Evolutionary conservation across 1,139 yeast species (phyloP).

Genomic region (Meyerozyma elateridarum): DNA sequence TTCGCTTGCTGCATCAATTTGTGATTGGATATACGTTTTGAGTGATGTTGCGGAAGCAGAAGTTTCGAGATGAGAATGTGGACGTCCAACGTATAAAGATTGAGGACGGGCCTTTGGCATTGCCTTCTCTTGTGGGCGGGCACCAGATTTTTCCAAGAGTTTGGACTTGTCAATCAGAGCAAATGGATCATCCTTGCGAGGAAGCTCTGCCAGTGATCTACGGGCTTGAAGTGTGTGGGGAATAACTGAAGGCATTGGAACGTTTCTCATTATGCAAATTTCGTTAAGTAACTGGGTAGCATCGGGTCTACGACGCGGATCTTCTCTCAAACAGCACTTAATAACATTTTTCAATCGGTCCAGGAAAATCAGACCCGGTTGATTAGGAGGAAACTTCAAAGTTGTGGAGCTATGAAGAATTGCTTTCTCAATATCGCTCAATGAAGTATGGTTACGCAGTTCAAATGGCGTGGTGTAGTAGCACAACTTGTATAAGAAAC

Average conservation of each 20-base stretch:
- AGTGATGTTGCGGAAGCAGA: conserved; percentile 23
- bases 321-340: conserved; percentile 57
- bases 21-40: conserved; percentile 33
- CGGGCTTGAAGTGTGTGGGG: conserved; percentile 22
- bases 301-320: conserved; percentile 70
- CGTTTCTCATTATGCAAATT: conserved; percentile 53
- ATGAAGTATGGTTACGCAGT: conserved; percentile 40
- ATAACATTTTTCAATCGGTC: conserved; percentile 54
- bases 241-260: conserved; percentile 48
- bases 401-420: conserved; percentile 32
- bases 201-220: not conserved
- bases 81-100: too few species aligned
- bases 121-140: too few species aligned
- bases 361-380: conserved; percentile 36
- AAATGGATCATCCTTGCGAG: conserved; percentile 38
- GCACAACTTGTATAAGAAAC: conserved; percentile 84
- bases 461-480: conserved; percentile 96
- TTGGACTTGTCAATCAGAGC: conserved; percentile 36
- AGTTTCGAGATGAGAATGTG: too few species aligned
- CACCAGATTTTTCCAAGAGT: conserved; percentile 12
- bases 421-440: conserved; percentile 37
- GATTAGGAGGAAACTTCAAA: conserved; percentile 32
- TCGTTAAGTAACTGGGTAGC: conserved; percentile 69
- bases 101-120: too few species aligned
- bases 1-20: conserved; percentile 25